A percentile compares a stretch with the other conserved stretches of the same genome.
Conservation (phyloP, 2,329 filamentous ascomycete species). For the Alternaria ethzedia region DNA sequence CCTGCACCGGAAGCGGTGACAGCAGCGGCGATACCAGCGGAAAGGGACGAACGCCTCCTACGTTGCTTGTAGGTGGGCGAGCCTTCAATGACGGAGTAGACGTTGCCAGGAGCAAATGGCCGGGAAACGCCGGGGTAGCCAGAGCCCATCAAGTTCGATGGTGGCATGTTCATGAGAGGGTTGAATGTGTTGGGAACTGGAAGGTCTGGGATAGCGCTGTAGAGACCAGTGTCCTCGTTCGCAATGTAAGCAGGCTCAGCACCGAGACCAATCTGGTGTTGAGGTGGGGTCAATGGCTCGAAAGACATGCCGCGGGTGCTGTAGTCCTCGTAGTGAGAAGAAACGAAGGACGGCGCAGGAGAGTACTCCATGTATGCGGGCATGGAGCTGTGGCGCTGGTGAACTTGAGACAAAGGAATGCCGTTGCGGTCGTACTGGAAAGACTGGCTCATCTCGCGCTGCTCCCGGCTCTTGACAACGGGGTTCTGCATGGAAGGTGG, state of each 20-base stretch:
- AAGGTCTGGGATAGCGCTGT: constrained; percentile 92
- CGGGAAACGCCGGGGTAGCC: constrained; percentile 77
- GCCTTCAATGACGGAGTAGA: constrained; percentile 95
- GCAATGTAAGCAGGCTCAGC: constrained; percentile 96
- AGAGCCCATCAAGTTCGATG: constrained; percentile 79
- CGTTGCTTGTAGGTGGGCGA: constrained; percentile 99
- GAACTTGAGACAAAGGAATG: constrained; percentile 79
- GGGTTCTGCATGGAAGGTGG: constrained; percentile 73
- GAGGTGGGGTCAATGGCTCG: constrained; percentile 94
- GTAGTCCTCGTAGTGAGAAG: constrained; percentile 98
- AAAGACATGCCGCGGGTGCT: constrained; percentile 95
- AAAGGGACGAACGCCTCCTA: constrained; percentile 89
- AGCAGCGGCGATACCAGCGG: constrained; percentile 76
- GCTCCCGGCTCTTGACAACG: constrained; percentile 81
- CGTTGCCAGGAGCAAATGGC: constrained; percentile 74
- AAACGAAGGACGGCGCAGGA: constrained; percentile 95
- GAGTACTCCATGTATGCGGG: constrained; percentile 98
- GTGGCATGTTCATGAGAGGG: constrained; percentile 88
- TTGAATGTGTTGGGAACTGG: constrained; percentile 78
- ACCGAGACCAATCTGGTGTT: constrained; percentile 81
- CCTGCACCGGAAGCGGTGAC: constrained; percentile 61
- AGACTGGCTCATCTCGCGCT: constrained; percentile 75
- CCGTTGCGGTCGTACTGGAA: constrained; percentile 93
- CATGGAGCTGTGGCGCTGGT: constrained; percentile 98
- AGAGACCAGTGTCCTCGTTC: constrained; percentile 95